Evolutionary conservation across 2,329 filamentous ascomycete genomes (phyloP), one percentile per base, ranked within the genome.

Genomic region (Cordyceps militaris): DNA sequence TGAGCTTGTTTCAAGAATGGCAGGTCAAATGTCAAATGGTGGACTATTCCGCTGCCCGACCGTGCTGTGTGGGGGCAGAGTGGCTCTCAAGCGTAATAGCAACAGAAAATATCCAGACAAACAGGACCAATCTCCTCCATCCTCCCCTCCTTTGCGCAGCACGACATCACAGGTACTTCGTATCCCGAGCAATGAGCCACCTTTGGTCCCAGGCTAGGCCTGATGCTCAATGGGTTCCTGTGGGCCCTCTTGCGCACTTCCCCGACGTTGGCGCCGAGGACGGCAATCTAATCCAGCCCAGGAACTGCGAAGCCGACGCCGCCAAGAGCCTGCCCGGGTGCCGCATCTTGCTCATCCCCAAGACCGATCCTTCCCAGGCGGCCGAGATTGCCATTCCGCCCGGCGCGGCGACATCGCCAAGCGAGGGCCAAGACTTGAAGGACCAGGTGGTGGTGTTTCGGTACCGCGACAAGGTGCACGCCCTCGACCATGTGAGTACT

Each of bases 401-500:
- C 0, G 71, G 75, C 8, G 69, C 66, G 0, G 59, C 70, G 11
- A 65, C 63, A 4, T 57, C 56, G 2, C 57, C 61, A 2, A 67
- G 69, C 24, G 64, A 66, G 9, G 69, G 64, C 1, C 67, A 69
- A 3, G 70, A 74, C 3, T 57, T 84, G 57, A 76, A 74, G 47
- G 76, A 86, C 57, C 85, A 88, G 64, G 82, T 88, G 0, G 73
- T 89, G 19, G 76, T 89, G 0, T 89, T 88, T 61, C 77, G 77
- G 62, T 86, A 86, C 64, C 79, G 77, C 53, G 82, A 80, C 3
- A 83, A 80, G 59, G 75, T 88, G n/a, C 79, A 88, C 64, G 86
- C 86, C 0, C 73, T 88, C 23, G 84, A 89, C 59, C 85, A 88
- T 72, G 85, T 87, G 65, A 74, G 79, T 69, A n/a, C 7, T n/a